Evolutionary conservation across 2,329 filamentous ascomycete genomes (phyloP).

Genomic region (Samsoniella hepiali): DNA sequence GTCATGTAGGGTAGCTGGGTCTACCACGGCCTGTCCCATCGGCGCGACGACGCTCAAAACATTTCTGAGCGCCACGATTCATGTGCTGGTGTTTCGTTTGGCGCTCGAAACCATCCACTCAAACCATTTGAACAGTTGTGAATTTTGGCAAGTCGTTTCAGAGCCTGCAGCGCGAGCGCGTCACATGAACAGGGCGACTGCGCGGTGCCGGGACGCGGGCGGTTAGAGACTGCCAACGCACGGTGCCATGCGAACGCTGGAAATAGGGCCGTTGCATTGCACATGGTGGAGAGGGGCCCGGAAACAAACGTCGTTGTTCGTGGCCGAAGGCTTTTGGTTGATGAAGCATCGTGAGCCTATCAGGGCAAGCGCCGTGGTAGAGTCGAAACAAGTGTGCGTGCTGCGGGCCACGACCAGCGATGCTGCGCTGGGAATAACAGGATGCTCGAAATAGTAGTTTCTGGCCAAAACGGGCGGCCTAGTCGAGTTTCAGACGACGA

Average conservation of each 20-base stretch:
- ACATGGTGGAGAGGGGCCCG: neutral
- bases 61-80: too few relatives aligned
- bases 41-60: too few relatives aligned
- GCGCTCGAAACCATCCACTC: neutral
- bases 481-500: constrained; percentile 2
- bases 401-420: neutral
- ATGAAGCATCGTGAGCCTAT: constrained; percentile 12
- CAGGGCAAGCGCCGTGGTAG: neutral
- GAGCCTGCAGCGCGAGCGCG: neutral
- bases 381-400: neutral
- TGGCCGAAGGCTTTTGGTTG: too few relatives aligned
- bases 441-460: neutral
- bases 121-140: too few relatives aligned
- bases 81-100: neutral
- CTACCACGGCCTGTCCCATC: too few relatives aligned
- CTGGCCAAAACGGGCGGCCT: neutral
- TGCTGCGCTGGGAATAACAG: neutral
- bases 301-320: too few relatives aligned
- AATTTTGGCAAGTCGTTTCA: neutral
- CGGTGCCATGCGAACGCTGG: neutral
- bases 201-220: neutral
- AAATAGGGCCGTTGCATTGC: neutral
- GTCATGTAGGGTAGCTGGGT: too few relatives aligned
- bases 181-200: constrained; percentile 1
- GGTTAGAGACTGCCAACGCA: neutral